Conservation (phyloP, 306 rosid species). For the Vigna radiata region DNA sequence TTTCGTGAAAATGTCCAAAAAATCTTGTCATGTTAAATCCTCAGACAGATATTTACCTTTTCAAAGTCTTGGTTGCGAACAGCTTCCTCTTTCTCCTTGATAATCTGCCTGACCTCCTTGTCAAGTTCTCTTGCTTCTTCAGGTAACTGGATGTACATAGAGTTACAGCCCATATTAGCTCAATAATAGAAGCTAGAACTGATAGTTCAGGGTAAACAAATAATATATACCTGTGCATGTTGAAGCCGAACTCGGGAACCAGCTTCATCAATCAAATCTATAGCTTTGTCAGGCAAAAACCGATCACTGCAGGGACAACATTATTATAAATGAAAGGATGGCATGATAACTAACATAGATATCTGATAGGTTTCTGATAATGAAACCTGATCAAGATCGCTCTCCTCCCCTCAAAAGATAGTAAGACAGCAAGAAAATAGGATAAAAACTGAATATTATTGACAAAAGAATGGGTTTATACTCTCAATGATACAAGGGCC, state of each 20-base stretch:
- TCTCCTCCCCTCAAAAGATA: too few species aligned
- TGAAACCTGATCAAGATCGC: too few species aligned
- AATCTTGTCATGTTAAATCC: slow-evolving; percentile 7
- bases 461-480: too few species aligned
- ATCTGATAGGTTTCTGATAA: too few species aligned
- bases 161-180: slow-evolving; percentile 36
- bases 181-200: slow-evolving; percentile 19
- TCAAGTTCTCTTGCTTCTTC: slow-evolving; percentile 96
- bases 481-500: too few species aligned
- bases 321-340: slow-evolving; percentile 8
- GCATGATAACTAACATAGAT: slow-evolving; percentile 24
- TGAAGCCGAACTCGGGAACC: slow-evolving; percentile 95
- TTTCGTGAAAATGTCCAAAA: slow-evolving; percentile 22
- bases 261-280: slow-evolving; percentile 97
- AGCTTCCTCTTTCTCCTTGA: slow-evolving; percentile 93
- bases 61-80: slow-evolving; percentile 98
- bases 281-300: slow-evolving; percentile 97
- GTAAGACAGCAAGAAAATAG: too few species aligned
- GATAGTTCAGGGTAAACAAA: slow-evolving; percentile 19
- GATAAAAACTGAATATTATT: too few species aligned
- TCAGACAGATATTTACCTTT: slow-evolving; percentile 61
- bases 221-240: slow-evolving; percentile 80
- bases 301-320: slow-evolving; percentile 73
- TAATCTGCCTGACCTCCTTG: slow-evolving; percentile 88
- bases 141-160: slow-evolving; percentile 69